These are phyloP conservation scores for Conticribra weissflogii DNA, from an alignment of 108 stramenopile genomes.

Conservation along the genomic window DNA sequence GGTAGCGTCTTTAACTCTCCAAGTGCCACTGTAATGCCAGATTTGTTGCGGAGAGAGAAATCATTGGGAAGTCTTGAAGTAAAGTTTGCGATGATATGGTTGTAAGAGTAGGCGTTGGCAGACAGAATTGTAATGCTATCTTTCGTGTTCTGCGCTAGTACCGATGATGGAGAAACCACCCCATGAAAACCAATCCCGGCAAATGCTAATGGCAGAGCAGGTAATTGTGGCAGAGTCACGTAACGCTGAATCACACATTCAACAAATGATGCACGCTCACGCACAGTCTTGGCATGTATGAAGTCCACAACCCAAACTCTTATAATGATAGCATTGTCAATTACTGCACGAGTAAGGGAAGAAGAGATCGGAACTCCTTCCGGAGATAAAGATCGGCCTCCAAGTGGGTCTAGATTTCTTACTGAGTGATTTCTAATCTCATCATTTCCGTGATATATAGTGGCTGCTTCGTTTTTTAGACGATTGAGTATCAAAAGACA, in stretches of 20 bases:
- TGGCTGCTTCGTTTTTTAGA: slow-evolving; percentile 36
- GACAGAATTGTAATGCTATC: slow-evolving; percentile 44
- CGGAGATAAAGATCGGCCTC: slow-evolving; percentile 12
- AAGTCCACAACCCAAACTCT: slow-evolving; percentile 70
- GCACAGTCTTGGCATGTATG: slow-evolving; percentile 41
- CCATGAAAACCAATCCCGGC: slow-evolving; percentile 21
- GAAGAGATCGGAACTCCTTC: slow-evolving; percentile 19
- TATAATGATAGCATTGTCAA: slow-evolving; percentile 57
- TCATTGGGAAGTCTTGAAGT: slow-evolving; percentile 11
- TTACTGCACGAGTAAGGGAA: slow-evolving; percentile 51
- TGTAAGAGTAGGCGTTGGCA: slow-evolving; percentile 40
- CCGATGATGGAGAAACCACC: slow-evolving; percentile 18
- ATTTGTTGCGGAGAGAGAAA: slow-evolving; percentile 24
- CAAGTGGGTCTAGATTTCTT: slow-evolving; percentile 64
- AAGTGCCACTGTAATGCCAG: slow-evolving; percentile 38
- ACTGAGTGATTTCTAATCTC: slow-evolving; percentile 24
- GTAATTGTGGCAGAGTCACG: slow-evolving; percentile 35
- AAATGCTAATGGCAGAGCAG: slow-evolving; percentile 22
- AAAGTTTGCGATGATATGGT: slow-evolving; percentile 37
- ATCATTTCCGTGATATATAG: background rate
- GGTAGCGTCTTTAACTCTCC: slow-evolving; percentile 48
- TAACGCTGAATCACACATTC: slow-evolving; percentile 43
- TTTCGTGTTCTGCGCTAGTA: slow-evolving; percentile 37
- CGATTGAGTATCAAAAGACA: slow-evolving; percentile 45
- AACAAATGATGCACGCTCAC: slow-evolving; percentile 64